Evolutionary conservation across 2,329 filamentous ascomycete genomes (phyloP).

Genomic region (Bretziella fagacearum): DNA sequence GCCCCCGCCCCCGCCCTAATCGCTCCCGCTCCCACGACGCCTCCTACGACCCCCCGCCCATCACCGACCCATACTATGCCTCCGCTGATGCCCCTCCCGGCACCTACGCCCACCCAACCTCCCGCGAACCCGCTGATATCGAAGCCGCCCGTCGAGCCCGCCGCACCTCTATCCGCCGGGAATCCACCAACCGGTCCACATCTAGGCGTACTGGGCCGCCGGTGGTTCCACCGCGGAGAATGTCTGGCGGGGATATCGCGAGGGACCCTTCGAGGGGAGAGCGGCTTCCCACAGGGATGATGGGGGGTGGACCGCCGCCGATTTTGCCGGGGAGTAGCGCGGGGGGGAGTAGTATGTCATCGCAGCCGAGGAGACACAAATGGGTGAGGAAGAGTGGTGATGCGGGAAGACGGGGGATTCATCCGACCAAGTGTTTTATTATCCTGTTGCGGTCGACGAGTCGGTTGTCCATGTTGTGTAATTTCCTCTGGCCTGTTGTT

Average conservation of each 20-base stretch:
- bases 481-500: conserved; percentile 33
- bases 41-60: background rate
- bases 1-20: background rate
- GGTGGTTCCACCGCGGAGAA: background rate
- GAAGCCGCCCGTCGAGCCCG: background rate
- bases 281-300: too few species aligned
- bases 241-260: background rate
- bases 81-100: background rate
- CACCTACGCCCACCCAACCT: background rate
- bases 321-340: background rate
- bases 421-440: conserved; percentile 25
- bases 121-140: conserved; percentile 2
- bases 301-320: background rate
- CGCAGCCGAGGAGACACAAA: background rate
- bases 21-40: background rate
- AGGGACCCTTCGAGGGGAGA: background rate
- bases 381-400: conserved; percentile 22
- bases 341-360: background rate
- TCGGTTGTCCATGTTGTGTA: conserved; percentile 29
- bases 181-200: too few species aligned
- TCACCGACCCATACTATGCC: background rate
- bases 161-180: background rate
- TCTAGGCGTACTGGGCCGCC: background rate
- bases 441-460: conserved; percentile 29
- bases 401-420: conserved; percentile 28